These are phyloP conservation scores for Bromus sterilis DNA, from an alignment of 176 grass and related monocot species.

Conservation along the genomic window DNA sequence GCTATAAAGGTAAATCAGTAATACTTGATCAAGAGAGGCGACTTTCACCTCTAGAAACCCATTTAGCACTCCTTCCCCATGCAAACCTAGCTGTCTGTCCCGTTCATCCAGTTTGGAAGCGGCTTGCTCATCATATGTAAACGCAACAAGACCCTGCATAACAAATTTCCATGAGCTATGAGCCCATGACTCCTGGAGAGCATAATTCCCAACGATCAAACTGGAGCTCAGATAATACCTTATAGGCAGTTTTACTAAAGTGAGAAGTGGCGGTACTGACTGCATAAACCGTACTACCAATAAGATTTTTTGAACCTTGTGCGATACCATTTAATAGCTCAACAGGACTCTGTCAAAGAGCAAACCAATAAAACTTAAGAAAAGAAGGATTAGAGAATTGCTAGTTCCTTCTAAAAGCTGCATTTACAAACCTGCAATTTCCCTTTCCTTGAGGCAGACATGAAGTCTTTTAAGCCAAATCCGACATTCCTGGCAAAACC, in stretches of 20 bases:
- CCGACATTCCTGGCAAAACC: conserved; percentile 98
- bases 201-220: conserved; percentile 12
- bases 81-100: conserved; percentile 63
- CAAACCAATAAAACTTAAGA: conserved; percentile 26
- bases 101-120: conserved; percentile 73
- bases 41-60: conserved; percentile 81
- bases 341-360: conserved; percentile 38
- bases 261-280: conserved; percentile 90
- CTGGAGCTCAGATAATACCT: conserved; percentile 33
- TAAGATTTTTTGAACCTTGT: conserved; percentile 93
- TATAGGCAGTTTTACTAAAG: conserved; percentile 98
- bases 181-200: not conserved
- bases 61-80: conserved; percentile 88
- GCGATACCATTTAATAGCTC: conserved; percentile 75
- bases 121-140: conserved; percentile 84
- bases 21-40: conserved; percentile 10
- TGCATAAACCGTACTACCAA: conserved; percentile 87
- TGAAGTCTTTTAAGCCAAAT: conserved; percentile 86
- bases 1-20: conserved; percentile 7
- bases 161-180: conserved; percentile 27
- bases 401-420: not conserved
- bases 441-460: conserved; percentile 82
- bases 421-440: conserved; percentile 65
- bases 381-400: conserved; percentile 8
- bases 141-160: conserved; percentile 83